Evolutionary conservation across 108 stramenopile genomes (phyloP), one percentile per base, ranked within the genome.

Genomic region (Halocafeteria seosinensis): DNA sequence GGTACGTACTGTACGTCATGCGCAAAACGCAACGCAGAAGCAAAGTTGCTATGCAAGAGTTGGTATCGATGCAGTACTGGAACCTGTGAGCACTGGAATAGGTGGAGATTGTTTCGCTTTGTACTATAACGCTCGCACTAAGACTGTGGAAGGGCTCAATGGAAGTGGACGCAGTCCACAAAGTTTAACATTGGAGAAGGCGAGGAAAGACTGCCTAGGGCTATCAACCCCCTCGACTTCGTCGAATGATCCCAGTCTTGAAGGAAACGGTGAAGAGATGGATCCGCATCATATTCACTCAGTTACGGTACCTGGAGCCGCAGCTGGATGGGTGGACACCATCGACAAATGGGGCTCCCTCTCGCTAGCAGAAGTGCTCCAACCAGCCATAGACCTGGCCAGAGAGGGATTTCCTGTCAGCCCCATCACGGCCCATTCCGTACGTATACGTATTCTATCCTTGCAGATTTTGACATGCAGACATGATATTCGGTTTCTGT

Each of bases 271-370:
- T 21, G 50, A 60, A 0, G 55, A 25, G 62, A 6, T 73, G 30
- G 29, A 28, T 0, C 26, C 17, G 29, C 36, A 11, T 37, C 81
- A 85, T 50, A 71, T 85, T 1, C 84, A 87, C 68, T 71, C 83
- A 13, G 81, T 93, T 2, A 94, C 95, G 32, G 91, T 96, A 17
- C 95, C 95, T 12, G 95, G 95, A 11, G 87, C 95, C 4, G 95
- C 92, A 12, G 74, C 73, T n/a, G 89, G 85, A 3, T 96, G 89
- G 85, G 84, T 84, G 59, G 91, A 91, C 75, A 37, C 74, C 0
- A 25, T 80, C 3, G 26, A 21, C 0, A 35, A 30, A 26, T 72
- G 80, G 25, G 89, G 89, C 23, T 76, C 73, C 11, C 73, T 90
- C 42, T 68, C 85, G 3, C 76, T 94, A 13, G 62, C 81, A 9